phyloP scores from a whole-genome alignment of 148 eudicot species.

The Mesembryanthemum crystallinum region DNA sequence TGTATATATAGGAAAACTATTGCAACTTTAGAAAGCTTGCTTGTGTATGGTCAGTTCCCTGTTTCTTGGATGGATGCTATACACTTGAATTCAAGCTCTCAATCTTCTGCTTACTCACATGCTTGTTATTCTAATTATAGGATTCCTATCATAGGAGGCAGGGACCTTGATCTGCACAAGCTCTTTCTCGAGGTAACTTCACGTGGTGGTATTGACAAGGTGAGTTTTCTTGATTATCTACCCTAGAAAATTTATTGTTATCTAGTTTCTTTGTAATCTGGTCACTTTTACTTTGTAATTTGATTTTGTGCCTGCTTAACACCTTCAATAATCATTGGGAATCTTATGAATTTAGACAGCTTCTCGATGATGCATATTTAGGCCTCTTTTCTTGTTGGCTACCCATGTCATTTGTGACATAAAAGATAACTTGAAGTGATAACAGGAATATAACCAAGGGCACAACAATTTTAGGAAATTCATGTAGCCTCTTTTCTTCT shows the following conservation, averaged over 20 bases:
- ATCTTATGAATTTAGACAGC: not conserved
- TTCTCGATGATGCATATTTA: not conserved
- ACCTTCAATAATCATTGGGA: not conserved
- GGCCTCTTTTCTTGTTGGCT: not conserved
- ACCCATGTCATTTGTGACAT: not conserved
- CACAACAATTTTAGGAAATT: not conserved
- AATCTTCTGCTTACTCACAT: not conserved
- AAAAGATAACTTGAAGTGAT: not conserved
- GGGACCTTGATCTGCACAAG: constrained; percentile 80
- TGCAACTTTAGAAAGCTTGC: not conserved
- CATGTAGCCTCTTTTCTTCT: too few species aligned
- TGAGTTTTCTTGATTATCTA: constrained; percentile 19
- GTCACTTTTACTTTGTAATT: not conserved
- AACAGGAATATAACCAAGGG: not conserved
- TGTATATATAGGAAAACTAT: not conserved
- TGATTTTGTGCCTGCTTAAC: not conserved
- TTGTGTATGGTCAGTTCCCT: not conserved
- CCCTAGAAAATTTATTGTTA: not conserved
- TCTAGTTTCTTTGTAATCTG: not conserved
- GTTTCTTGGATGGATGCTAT: not conserved
- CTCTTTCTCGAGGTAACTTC: constrained; percentile 95
- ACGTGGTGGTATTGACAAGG: constrained; percentile 93
- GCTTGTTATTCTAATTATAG: constrained; percentile 36
- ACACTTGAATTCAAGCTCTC: not conserved
- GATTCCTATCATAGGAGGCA: constrained; percentile 91